Evolutionary conservation across 2,329 filamentous ascomycete genomes (phyloP).

Genomic region (Aureobasidium leucospermi): DNA sequence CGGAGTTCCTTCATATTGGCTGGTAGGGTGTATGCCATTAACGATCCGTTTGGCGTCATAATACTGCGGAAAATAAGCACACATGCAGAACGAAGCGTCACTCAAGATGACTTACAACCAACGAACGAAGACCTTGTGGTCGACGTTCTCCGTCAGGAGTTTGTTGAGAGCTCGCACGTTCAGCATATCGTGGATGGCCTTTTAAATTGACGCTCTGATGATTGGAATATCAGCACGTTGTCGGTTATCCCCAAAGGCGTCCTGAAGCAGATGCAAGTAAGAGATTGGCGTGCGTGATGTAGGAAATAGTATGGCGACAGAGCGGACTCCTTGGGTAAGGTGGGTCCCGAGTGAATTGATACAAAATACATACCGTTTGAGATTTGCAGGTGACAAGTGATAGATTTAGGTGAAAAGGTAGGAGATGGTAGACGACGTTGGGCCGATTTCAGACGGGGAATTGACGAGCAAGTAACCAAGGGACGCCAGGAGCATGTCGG

Average conservation of each 20-base stretch:
- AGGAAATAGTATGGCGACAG: too few relatives aligned
- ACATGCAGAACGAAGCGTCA: background rate
- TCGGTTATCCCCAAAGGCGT: background rate
- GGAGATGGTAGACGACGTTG: background rate
- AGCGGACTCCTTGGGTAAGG: too few relatives aligned
- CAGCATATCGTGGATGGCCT: constrained; percentile 29
- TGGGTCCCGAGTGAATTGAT: too few relatives aligned
- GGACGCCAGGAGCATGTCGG: background rate
- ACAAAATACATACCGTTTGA: background rate
- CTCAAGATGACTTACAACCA: constrained; percentile 30
- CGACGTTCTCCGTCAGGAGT: constrained; percentile 36
- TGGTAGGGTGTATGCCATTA: constrained; percentile 43
- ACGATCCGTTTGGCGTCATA: constrained; percentile 45
- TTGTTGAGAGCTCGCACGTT: constrained; percentile 37
- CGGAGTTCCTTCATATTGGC: constrained; percentile 43
- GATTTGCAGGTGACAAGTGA: background rate
- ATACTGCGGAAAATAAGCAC: constrained; percentile 26
- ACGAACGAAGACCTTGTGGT: constrained; percentile 35
- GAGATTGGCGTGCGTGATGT: too few relatives aligned
- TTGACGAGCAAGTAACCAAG: background rate
- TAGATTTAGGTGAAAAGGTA: background rate
- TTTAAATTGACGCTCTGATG: background rate
- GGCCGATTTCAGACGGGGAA: background rate
- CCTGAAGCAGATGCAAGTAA: too few relatives aligned
- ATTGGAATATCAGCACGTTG: background rate